Evolutionary conservation across 345 rosid species (phyloP).

Genomic region (Euclidium syriacum): DNA sequence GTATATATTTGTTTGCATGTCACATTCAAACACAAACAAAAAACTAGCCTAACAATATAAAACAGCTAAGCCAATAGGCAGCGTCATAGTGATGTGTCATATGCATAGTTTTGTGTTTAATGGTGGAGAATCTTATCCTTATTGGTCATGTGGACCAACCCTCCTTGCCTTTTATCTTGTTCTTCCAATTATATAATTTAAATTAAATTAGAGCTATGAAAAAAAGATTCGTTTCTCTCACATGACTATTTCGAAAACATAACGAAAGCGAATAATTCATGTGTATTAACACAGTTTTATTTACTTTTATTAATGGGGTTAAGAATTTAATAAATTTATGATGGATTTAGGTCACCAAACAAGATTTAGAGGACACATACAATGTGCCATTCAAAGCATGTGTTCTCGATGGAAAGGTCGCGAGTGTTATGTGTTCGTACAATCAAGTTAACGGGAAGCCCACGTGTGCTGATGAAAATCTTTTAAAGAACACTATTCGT

Average conservation of each 20-base stretch:
- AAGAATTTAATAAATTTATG: background rate
- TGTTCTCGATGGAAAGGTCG: slow-evolving; percentile 80
- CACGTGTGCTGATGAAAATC: slow-evolving; percentile 81
- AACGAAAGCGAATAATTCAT: background rate
- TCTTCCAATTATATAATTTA: slow-evolving; percentile 9
- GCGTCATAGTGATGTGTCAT: slow-evolving; percentile 18
- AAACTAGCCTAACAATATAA: slow-evolving; percentile 1
- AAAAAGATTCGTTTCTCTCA: background rate
- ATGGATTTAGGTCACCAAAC: slow-evolving; percentile 67
- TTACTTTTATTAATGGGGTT: background rate
- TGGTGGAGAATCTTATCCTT: slow-evolving; percentile 29
- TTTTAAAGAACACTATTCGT: slow-evolving; percentile 73
- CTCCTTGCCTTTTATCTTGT: slow-evolving; percentile 17
- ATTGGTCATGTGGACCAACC: slow-evolving; percentile 32
- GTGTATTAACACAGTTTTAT: background rate
- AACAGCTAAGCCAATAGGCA: slow-evolving; percentile 28
- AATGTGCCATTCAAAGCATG: slow-evolving; percentile 82
- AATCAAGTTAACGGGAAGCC: slow-evolving; percentile 96
- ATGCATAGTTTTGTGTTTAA: slow-evolving; percentile 13
- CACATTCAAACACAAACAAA: slow-evolving; percentile 7
- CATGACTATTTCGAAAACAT: background rate
- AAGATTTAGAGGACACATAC: slow-evolving; percentile 87
- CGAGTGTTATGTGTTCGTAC: slow-evolving; percentile 97
- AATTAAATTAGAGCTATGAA: background rate
- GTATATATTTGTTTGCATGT: slow-evolving; percentile 1